Evolutionary conservation across 345 rosid species (phyloP).

Genomic region (Erodium maritimum): DNA sequence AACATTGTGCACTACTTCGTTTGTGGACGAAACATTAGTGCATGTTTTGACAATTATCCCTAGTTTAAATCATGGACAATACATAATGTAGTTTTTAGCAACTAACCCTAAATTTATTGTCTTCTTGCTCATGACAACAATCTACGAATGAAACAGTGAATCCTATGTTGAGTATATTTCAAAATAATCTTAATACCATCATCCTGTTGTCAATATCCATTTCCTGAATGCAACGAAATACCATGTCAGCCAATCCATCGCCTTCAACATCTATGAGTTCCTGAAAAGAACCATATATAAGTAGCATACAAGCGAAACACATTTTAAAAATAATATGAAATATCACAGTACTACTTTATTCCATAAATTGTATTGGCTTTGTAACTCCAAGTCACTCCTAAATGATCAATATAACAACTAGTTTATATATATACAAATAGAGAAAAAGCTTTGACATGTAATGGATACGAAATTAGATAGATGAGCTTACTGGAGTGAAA

Average conservation of each 20-base stretch:
- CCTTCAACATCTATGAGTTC: conserved; percentile 97
- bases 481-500: conserved; percentile 72
- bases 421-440: neutral
- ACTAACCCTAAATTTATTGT: no score
- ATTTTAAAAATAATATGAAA: conserved; percentile 1
- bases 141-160: no score
- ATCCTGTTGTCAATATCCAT: conserved; percentile 98
- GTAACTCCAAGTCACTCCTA: neutral
- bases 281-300: conserved; percentile 24
- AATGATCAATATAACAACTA: neutral
- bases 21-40: no score
- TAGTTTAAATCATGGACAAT: no score
- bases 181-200: conserved; percentile 40
- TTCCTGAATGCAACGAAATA: conserved; percentile 97
- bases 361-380: no score
- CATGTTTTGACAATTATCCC: no score
- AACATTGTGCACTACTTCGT: no score
- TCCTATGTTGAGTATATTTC: no score
- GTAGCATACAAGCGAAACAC: no score
- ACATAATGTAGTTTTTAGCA: no score
- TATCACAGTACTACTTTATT: neutral
- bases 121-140: no score
- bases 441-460: neutral
- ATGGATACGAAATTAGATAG: conserved; percentile 3
- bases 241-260: conserved; percentile 99